Evolutionary conservation across 2,329 filamentous ascomycete genomes (phyloP).

Genomic region (Fusarium musae): DNA sequence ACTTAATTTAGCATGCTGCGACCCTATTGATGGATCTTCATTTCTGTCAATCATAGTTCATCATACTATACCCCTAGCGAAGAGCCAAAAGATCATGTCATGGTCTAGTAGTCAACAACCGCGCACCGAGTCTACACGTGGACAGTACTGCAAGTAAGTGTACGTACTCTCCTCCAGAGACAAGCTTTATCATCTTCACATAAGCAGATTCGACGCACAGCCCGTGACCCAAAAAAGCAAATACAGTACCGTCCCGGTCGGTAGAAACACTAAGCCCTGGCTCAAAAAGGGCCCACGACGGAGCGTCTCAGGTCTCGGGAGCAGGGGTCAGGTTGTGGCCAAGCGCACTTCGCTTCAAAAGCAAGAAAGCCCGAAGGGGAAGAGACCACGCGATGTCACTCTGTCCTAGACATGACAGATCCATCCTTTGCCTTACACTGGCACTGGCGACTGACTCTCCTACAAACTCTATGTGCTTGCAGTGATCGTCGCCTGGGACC

Average conservation of each 20-base stretch:
- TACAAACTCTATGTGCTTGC: constrained; percentile 10
- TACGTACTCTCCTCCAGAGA: constrained; percentile 8
- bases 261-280: constrained; percentile 31
- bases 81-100: constrained; percentile 8
- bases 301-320: constrained; percentile 45
- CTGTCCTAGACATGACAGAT: constrained; percentile 30
- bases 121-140: not conserved
- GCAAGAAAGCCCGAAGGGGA: constrained; percentile 28
- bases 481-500: constrained; percentile 38
- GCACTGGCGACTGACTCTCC: constrained; percentile 2
- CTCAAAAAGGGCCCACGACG: constrained; percentile 33
- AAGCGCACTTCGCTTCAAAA: constrained; percentile 16
- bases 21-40: constrained; percentile 29
- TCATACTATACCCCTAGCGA: constrained; percentile 1
- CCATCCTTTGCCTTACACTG: constrained; percentile 6
- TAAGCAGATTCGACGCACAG: constrained; percentile 28
- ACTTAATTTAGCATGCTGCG: constrained; percentile 6
- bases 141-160: not conserved
- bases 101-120: not conserved
- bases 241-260: not conserved
- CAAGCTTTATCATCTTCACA: constrained; percentile 38
- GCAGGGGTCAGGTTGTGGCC: constrained; percentile 23
- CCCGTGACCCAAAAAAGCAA: constrained; percentile 30
- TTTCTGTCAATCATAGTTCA: constrained; percentile 17
- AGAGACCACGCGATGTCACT: constrained; percentile 34